Conservation (phyloP, 2,329 filamentous ascomycete genomes). For the Nemania sp. region DNA sequence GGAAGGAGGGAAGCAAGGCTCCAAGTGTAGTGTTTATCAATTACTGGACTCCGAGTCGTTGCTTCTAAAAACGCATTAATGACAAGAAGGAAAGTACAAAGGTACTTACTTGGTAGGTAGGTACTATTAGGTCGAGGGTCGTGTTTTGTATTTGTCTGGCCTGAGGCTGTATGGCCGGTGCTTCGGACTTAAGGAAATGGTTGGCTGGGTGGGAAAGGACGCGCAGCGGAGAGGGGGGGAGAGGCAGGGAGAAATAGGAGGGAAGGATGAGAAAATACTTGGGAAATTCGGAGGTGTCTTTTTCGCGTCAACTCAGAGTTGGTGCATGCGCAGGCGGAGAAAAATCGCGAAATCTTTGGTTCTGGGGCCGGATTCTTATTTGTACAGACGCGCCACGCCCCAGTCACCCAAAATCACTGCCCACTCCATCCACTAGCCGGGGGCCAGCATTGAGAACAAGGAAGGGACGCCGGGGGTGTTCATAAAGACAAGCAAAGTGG, state of each 20-base stretch:
- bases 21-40: constrained; percentile 24
- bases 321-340: constrained; percentile 32
- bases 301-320: constrained; percentile 33
- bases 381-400: constrained; percentile 44
- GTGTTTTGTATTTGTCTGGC: constrained; percentile 27
- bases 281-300: constrained; percentile 41
- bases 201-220: constrained; percentile 25
- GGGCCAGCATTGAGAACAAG: constrained; percentile 29
- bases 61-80: constrained; percentile 24
- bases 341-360: constrained; percentile 44
- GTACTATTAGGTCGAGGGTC: constrained; percentile 23
- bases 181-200: constrained; percentile 36
- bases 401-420: constrained; percentile 37
- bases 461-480: constrained; percentile 27
- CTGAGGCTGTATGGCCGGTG: no score
- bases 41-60: constrained; percentile 26
- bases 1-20: constrained; percentile 9
- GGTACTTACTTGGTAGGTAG: neutral
- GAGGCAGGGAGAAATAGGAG: constrained; percentile 41
- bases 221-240: constrained; percentile 26
- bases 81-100: no score
- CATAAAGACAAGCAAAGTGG: constrained; percentile 11
- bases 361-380: constrained; percentile 48
- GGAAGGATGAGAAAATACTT: constrained; percentile 42
- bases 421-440: constrained; percentile 31